Evolutionary conservation across 768 basidiomycete species (phyloP).

Genomic region (Cubamyces lactineus): DNA sequence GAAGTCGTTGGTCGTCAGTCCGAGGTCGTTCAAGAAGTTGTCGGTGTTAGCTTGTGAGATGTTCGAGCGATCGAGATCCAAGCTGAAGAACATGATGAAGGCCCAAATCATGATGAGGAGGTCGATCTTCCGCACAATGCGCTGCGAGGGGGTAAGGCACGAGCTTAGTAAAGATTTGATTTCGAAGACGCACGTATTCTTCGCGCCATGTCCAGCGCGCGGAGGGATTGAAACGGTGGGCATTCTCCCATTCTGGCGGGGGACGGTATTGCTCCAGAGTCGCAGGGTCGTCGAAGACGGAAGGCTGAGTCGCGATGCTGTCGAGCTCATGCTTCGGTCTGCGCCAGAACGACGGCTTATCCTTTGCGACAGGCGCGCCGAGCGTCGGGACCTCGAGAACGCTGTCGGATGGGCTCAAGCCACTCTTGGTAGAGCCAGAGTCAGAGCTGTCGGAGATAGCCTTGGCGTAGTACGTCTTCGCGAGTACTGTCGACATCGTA

Average conservation of each 20-base stretch:
- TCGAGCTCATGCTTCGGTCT: constrained; percentile 45
- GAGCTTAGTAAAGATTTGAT: not conserved
- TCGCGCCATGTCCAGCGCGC: constrained; percentile 77
- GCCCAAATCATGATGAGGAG: constrained; percentile 63
- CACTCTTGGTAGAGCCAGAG: constrained; percentile 23
- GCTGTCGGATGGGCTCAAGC: constrained; percentile 24
- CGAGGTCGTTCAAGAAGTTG: constrained; percentile 65
- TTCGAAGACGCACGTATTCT: constrained; percentile 48
- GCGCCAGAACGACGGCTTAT: constrained; percentile 36
- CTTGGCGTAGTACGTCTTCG: constrained; percentile 14
- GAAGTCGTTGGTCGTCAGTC: constrained; percentile 64
- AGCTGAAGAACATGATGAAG: constrained; percentile 62
- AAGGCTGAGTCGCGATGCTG: constrained; percentile 60
- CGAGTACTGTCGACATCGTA: constrained; percentile 26
- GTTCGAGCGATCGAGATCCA: constrained; percentile 63
- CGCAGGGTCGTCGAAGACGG: constrained; percentile 62
- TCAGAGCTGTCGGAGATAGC: constrained; percentile 14
- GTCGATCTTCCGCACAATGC: constrained; percentile 63
- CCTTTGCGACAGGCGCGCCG: constrained; percentile 34
- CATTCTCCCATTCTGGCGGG: constrained; percentile 58
- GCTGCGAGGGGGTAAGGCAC: constrained; percentile 34
- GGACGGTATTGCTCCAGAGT: constrained; percentile 55
- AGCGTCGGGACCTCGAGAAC: constrained; percentile 25
- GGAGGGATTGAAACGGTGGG: constrained; percentile 63
- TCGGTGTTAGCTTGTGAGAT: constrained; percentile 70